These are phyloP conservation scores for Trichoderma sp. DNA, from an alignment of 2,329 filamentous ascomycete genomes.

Conservation along the genomic window DNA sequence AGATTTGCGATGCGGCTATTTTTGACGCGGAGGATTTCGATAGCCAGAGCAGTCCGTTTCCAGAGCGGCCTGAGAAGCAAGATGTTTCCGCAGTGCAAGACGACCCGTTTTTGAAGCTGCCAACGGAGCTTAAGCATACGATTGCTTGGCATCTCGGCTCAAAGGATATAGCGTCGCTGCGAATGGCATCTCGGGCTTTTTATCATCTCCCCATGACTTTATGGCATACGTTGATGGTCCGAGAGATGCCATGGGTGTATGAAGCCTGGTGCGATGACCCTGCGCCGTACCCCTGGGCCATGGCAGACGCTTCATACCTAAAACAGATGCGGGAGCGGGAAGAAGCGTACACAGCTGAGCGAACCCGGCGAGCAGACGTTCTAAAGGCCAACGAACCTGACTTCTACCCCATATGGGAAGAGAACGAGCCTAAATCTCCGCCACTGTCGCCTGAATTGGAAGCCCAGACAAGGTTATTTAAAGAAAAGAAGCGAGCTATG, in stretches of 20 bases:
- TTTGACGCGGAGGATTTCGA: not conserved
- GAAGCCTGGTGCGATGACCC: slow-evolving; percentile 16
- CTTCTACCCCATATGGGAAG: slow-evolving; percentile 1
- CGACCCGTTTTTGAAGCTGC: slow-evolving; percentile 8
- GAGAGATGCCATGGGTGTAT: slow-evolving; percentile 17
- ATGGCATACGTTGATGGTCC: slow-evolving; percentile 1
- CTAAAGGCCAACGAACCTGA: not conserved
- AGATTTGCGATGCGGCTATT: slow-evolving; percentile 5
- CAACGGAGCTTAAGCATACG: slow-evolving; percentile 2
- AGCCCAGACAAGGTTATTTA: not conserved
- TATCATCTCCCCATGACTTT: slow-evolving; percentile 12
- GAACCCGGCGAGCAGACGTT: not conserved
- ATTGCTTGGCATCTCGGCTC: slow-evolving; percentile 17
- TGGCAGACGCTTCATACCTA: not conserved
- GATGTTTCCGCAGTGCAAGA: not conserved
- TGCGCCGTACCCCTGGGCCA: slow-evolving; percentile 13
- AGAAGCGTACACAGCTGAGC: not conserved
- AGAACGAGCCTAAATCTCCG: slow-evolving; percentile 8
- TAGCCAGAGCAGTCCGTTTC: slow-evolving; percentile 10
- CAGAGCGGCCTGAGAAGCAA: not conserved
- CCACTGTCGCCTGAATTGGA: slow-evolving; percentile 8
- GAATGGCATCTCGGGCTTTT: slow-evolving; percentile 9
- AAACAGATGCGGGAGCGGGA: not conserved
- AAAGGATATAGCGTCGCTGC: slow-evolving; percentile 6
- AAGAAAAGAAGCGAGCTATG: slow-evolving; percentile 1